Base-by-base conservation (phyloP, 306 rosid species). In the Quercus berberidifolia region DNA sequence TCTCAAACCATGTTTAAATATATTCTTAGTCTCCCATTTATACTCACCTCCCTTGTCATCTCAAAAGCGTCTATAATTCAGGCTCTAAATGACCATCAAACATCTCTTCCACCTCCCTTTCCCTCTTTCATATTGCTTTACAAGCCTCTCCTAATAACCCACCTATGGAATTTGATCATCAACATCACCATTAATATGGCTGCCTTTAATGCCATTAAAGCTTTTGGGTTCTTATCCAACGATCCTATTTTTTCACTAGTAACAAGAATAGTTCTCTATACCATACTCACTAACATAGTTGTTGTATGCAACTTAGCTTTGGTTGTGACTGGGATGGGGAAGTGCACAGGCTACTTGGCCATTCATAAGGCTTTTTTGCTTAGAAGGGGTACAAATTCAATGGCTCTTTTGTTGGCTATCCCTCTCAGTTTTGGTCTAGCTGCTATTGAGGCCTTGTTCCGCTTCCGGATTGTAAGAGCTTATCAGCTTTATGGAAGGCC, bases 181-280 rank as follows among this genome's bases (percentile, higher is more conserved):
- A 67, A 67, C 72, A 67, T 67, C 15, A 35, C 51, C 26, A 67
- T 67, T 49, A 67, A 67, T n/a, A 67, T 67, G 51, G 72, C 72
- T 67, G 72, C 52, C 52, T 19, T 67, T 11, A 67, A 67, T 9
- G 38, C 72, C 49, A 67, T 67, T 10, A 67, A 4, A 67, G 51
- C 51, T 33, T 67, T 3, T 2, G 52, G 9, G 26, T 33, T 67
- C 52, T 67, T 18, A 1, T 33, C 49, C 25, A 67, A 33, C 3
- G 35, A 67, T 67, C 72, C 72, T 17, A 67, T 67, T 19, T 19
- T 67, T 67, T 67, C n/a, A 13, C 14, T 67, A 23, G 72, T 67
- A 28, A 9, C 21, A 43, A 33, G 51, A 33, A 33, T 49, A 31
- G 52, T 67, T 19, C n/a, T 67, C 52, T 67, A 67, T 49, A 19